A percentile compares a stretch with the other conserved stretches of the same genome.
Conservation (phyloP, 2,329 filamentous ascomycete species). For the Talaromyces marneffei region DNA sequence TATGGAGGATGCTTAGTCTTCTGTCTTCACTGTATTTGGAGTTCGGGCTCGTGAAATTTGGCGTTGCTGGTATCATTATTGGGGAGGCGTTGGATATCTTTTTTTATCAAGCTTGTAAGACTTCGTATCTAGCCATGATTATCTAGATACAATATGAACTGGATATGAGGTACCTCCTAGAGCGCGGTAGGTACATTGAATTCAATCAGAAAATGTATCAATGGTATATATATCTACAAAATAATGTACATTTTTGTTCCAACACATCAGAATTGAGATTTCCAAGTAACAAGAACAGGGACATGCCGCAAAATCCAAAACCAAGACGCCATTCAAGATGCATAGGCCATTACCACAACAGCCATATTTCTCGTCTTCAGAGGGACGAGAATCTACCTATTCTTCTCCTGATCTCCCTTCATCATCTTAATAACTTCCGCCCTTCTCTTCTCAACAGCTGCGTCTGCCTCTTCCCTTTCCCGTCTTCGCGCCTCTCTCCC, state of each 20-base stretch:
- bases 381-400: not conserved
- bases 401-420: conserved; percentile 32
- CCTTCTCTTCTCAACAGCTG: conserved; percentile 34
- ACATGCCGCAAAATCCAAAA: not conserved
- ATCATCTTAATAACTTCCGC: conserved; percentile 39
- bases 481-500: conserved; percentile 63
- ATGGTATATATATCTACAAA: conserved; percentile 10
- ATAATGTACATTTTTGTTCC: conserved; percentile 9
- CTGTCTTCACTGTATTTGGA: not conserved
- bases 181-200: not conserved
- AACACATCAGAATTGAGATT: conserved; percentile 6
- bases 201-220: not conserved
- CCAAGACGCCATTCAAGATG: conserved; percentile 13
- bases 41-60: not conserved
- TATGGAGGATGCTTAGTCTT: conserved; percentile 38
- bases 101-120: not conserved
- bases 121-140: not conserved
- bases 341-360: no score
- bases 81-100: not conserved
- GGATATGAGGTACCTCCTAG: not conserved
- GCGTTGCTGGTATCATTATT: not conserved
- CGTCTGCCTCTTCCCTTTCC: conserved; percentile 59
- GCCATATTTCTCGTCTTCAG: not conserved
- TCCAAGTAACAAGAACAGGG: not conserved
- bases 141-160: not conserved